Evolutionary conservation across 768 basidiomycete species (phyloP).

Genomic region (Suillus brevipes): DNA sequence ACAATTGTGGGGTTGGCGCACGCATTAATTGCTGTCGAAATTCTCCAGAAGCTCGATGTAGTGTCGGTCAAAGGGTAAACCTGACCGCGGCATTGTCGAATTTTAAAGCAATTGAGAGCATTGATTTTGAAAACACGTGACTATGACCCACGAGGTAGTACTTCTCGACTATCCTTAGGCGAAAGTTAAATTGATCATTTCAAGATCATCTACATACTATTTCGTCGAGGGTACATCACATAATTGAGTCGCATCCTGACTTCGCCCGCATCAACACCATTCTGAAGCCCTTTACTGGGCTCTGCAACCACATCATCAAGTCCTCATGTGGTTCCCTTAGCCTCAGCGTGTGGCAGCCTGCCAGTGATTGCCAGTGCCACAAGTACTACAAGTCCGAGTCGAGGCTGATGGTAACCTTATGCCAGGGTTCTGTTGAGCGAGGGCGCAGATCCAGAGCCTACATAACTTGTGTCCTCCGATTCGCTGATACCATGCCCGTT

Average conservation of each 20-base stretch:
- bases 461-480: neutral
- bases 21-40: slow-evolving; percentile 16
- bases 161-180: neutral
- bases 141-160: slow-evolving; percentile 13
- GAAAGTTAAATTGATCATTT: neutral
- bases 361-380: too few relatives aligned
- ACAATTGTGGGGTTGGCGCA: slow-evolving; percentile 16
- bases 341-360: slow-evolving; percentile 24
- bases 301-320: neutral
- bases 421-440: neutral
- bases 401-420: neutral
- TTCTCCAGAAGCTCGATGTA: neutral
- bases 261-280: neutral
- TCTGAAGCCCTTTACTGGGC: neutral
- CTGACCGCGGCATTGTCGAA: neutral
- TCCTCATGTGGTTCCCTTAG: too few relatives aligned
- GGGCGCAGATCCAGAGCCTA: neutral
- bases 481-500: neutral
- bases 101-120: neutral
- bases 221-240: neutral
- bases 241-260: neutral
- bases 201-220: neutral
- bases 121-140: slow-evolving; percentile 32
- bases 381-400: neutral
- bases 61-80: slow-evolving; percentile 2